phyloP scores from a whole-genome alignment of 257 asterid genomes.

The Fraxinus americana region DNA sequence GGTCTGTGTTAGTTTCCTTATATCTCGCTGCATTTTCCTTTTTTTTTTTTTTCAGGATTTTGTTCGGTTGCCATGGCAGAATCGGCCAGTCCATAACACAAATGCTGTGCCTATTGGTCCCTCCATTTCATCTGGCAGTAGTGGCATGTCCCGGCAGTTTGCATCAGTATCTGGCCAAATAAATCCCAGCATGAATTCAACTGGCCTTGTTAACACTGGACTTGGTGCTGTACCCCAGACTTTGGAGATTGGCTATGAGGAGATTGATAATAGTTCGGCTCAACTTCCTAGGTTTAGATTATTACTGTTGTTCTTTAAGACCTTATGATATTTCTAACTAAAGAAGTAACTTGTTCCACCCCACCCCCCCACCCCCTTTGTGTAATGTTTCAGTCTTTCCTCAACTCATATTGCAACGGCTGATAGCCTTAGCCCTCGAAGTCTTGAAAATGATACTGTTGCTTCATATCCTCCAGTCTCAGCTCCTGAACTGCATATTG shows the following conservation, averaged over 20 bases:
- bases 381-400: conserved; percentile 49
- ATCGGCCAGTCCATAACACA: conserved; percentile 72
- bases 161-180: conserved; percentile 62
- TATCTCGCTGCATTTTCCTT: conserved; percentile 4
- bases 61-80: conserved; percentile 92
- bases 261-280: conserved; percentile 51
- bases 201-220: conserved; percentile 63
- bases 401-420: conserved; percentile 54
- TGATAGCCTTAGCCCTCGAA: conserved; percentile 53
- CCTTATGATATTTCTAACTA: not conserved
- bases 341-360: conserved; percentile 1
- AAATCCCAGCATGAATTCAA: conserved; percentile 49
- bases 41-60: conserved; percentile 58
- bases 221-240: conserved; percentile 57
- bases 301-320: not conserved
- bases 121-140: conserved; percentile 54
- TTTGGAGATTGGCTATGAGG: conserved; percentile 63
- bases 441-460: conserved; percentile 57
- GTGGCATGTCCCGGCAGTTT: conserved; percentile 59
- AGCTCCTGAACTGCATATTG: conserved; percentile 58
- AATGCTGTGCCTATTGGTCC: conserved; percentile 72
- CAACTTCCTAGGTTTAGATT: conserved; percentile 65
- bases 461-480: conserved; percentile 28
- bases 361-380: not conserved
- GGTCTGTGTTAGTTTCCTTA: conserved; percentile 6